Base-by-base conservation (phyloP, 192 early-diverging fungal genomes). In the Entomortierella chlamydospora region DNA sequence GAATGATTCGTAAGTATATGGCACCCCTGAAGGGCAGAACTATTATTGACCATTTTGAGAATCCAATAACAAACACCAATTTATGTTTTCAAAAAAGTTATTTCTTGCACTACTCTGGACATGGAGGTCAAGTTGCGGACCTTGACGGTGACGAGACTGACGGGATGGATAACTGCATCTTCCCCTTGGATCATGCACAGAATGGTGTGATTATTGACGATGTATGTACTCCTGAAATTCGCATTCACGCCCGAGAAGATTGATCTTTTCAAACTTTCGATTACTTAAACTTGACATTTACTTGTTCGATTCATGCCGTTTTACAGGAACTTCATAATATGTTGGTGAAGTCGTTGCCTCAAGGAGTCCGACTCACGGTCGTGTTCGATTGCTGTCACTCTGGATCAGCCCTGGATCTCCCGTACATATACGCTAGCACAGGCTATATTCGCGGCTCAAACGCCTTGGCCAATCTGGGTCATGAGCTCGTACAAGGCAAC, bases 321-420 rank as follows among this genome's bases (percentile, higher is more conserved):
- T 39, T 67, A 17, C 42, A 84, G 69, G 76, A 84, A 22, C 37
- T 86, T 20, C 85, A 86, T 39, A 39, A 0, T 4, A 13, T 82
- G 12, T 31, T 86, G 25, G 84, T 84, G 20, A 62, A 81, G 31
- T 50, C 61, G 15, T 71, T 86, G 52, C 91, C 91, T 25, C 83
- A 73, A 22, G 88, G 91, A 25, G 87, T 85, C 11, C 89, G 90
- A n/a, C 79, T 92, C 60, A 92, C 91, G 1, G 90, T 82, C 7
- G 85, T 92, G 52, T 91, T 90, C 70, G 91, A 92, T 76, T 92
- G 88, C 76, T 92, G 91, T 70, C 91, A 92, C 68, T 91, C 90
- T 51, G 91, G 90, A 45, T 85, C 91, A n/a, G 89, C 88, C 1
- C 69, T 92, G 59, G 90, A 92, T 53, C 79, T 92, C 37, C 89